These are phyloP conservation scores for Termitomyces sp. DNA, from an alignment of 768 basidiomycete genomes.

Conservation along the genomic window DNA sequence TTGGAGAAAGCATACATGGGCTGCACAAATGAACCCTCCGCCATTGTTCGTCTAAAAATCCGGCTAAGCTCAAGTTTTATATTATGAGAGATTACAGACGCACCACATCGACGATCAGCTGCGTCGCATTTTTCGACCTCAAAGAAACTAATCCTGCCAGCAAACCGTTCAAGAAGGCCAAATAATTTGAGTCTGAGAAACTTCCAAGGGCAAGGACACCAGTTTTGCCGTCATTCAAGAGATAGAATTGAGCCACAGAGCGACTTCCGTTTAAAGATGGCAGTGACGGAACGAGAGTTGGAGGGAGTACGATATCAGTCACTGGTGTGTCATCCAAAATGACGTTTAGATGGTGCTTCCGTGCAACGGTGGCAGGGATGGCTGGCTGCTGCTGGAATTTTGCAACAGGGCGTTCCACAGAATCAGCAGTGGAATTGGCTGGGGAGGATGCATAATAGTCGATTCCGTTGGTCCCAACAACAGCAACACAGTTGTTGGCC, in stretches of 20 bases:
- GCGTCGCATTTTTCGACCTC: slow-evolving; percentile 41
- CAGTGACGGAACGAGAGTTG: slow-evolving; percentile 29
- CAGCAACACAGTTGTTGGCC: slow-evolving; percentile 47
- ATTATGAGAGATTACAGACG: slow-evolving; percentile 12
- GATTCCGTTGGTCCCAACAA: slow-evolving; percentile 41
- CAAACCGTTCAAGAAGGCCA: slow-evolving; percentile 34
- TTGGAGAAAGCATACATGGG: slow-evolving; percentile 37
- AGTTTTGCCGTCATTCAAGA: slow-evolving; percentile 45
- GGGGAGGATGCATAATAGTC: slow-evolving; percentile 26
- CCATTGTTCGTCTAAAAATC: slow-evolving; percentile 39
- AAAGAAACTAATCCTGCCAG: slow-evolving; percentile 41
- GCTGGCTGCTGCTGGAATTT: slow-evolving; percentile 35
- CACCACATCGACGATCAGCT: slow-evolving; percentile 55
- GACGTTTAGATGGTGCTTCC: slow-evolving; percentile 40
- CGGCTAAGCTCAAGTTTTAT: background rate
- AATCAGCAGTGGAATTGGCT: slow-evolving; percentile 2
- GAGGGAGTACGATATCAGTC: slow-evolving; percentile 38
- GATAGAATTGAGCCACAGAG: slow-evolving; percentile 48
- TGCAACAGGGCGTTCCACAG: slow-evolving; percentile 20
- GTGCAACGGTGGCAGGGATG: slow-evolving; percentile 22
- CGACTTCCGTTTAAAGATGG: slow-evolving; percentile 37
- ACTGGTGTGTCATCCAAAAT: slow-evolving; percentile 40
- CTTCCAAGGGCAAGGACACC: slow-evolving; percentile 55
- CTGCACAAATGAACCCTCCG: slow-evolving; percentile 53
- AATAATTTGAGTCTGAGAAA: slow-evolving; percentile 43